Conservation (phyloP, 2,329 filamentous ascomycete genomes). For the Kalmusia sp. region DNA sequence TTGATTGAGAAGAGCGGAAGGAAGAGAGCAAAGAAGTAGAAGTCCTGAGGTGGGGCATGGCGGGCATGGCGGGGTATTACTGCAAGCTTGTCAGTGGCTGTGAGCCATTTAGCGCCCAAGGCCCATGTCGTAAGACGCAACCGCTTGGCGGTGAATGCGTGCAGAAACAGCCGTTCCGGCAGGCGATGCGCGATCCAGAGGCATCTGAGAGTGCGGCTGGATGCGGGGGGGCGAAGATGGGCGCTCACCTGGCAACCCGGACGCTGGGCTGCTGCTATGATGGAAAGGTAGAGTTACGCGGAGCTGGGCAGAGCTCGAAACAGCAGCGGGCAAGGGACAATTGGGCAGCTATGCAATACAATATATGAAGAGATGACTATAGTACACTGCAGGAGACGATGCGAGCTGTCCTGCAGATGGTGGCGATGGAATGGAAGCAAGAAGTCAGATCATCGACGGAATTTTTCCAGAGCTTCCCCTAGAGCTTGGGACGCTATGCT, state of each 20-base stretch:
- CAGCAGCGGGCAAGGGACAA: slow-evolving; percentile 35
- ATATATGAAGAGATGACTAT: slow-evolving; percentile 31
- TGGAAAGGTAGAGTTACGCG: slow-evolving; percentile 13
- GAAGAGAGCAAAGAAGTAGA: slow-evolving; percentile 40
- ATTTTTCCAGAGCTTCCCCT: slow-evolving; percentile 25
- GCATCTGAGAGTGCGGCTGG: background rate
- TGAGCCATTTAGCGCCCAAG: slow-evolving; percentile 24
- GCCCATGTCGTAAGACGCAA: slow-evolving; percentile 21
- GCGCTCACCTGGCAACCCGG: slow-evolving; percentile 8
- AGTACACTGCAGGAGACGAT: slow-evolving; percentile 30
- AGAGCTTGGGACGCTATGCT: slow-evolving; percentile 9
- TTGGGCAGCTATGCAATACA: slow-evolving; percentile 37
- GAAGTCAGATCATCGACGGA: slow-evolving; percentile 20
- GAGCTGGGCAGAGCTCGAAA: slow-evolving; percentile 13
- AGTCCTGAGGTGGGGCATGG: slow-evolving; percentile 47
- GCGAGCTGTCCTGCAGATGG: slow-evolving; percentile 14
- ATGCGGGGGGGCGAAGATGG: background rate
- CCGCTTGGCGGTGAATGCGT: slow-evolving; percentile 14
- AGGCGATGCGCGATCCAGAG: slow-evolving; percentile 13
- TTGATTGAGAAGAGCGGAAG: slow-evolving; percentile 38
- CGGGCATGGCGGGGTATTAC: slow-evolving; percentile 54
- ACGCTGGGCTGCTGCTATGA: background rate
- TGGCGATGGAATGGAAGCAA: slow-evolving; percentile 23
- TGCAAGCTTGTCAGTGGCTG: slow-evolving; percentile 18
- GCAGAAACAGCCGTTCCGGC: slow-evolving; percentile 8